phyloP scores from a whole-genome alignment of 768 basidiomycete genomes.

The Boletus pseudo-olivaceus region DNA sequence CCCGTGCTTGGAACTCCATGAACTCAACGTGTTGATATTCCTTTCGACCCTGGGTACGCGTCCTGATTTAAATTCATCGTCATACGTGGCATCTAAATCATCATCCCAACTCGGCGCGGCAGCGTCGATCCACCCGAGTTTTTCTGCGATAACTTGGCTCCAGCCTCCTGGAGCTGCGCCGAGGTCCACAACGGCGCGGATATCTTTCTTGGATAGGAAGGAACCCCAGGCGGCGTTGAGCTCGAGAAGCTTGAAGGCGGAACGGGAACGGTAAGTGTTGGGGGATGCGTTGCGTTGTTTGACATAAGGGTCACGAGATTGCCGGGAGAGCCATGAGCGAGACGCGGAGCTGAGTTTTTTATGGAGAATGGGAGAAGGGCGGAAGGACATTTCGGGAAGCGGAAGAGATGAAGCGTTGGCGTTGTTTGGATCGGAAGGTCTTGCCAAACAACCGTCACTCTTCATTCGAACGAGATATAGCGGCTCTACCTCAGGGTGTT shows the following conservation, averaged over 20 bases:
- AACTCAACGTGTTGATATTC: background rate
- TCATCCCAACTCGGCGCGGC: constrained; percentile 1
- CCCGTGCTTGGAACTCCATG: constrained; percentile 27
- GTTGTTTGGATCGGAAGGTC: constrained; percentile 28
- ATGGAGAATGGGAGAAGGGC: constrained; percentile 28
- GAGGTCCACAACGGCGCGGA: constrained; percentile 73
- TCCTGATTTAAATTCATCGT: background rate
- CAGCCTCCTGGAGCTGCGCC: constrained; percentile 94
- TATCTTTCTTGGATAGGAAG: constrained; percentile 51
- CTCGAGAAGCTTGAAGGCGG: constrained; percentile 89
- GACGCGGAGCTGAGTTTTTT: constrained; percentile 42
- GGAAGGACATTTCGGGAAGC: constrained; percentile 33
- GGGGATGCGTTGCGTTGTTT: constrained; percentile 47
- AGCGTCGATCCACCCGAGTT: constrained; percentile 48
- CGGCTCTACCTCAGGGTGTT: background rate
- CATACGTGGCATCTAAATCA: background rate
- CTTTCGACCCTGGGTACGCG: background rate
- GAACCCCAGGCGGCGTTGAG: constrained; percentile 55
- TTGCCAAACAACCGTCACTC: constrained; percentile 18
- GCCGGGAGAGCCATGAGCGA: constrained; percentile 64
- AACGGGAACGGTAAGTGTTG: constrained; percentile 69
- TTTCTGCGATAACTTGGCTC: constrained; percentile 77
- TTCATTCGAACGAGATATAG: background rate
- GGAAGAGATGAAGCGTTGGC: background rate
- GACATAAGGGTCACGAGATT: constrained; percentile 69